Evolutionary conservation across 495 filamentous ascomycete genomes (phyloP).

Genomic region (Aspergillus funiculosus): DNA sequence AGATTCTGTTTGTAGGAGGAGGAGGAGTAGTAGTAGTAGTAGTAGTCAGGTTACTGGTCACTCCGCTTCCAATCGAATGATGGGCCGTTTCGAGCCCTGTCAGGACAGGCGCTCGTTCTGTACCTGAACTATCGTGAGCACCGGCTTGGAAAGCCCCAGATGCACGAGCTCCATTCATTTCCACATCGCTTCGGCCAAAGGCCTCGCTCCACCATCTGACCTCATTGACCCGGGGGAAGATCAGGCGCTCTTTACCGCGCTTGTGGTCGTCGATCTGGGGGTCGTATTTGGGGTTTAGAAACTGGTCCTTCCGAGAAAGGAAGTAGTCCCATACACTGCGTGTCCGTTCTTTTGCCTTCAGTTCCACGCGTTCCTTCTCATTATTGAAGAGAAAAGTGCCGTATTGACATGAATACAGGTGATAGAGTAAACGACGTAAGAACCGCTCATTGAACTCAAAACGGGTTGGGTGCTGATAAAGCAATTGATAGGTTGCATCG

Average conservation of each 20-base stretch:
- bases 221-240: conserved; percentile 65
- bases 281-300: conserved; percentile 76
- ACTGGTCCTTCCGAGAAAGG: conserved; percentile 67
- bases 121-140: conserved; percentile 18
- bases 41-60: conserved; percentile 20
- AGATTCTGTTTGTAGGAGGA: conserved; percentile 28
- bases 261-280: conserved; percentile 67
- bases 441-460: conserved; percentile 99
- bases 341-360: conserved; percentile 63
- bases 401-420: conserved; percentile 94
- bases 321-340: conserved; percentile 96
- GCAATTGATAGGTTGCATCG: conserved; percentile 87
- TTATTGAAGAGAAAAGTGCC: conserved; percentile 95
- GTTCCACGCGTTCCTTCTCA: conserved; percentile 82
- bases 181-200: conserved; percentile 76
- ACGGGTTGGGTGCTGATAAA: conserved; percentile 78
- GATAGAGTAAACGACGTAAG: conserved; percentile 82
- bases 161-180: conserved; percentile 75
- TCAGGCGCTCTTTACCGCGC: conserved; percentile 71
- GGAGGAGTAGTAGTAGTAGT: conserved; percentile 25
- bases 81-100: conserved; percentile 46
- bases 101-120: conserved; percentile 31
- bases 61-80: conserved; percentile 25
- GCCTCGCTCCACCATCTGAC: conserved; percentile 89
- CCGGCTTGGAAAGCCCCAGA: conserved; percentile 14